Percentiles rank a stretch among this genome's conserved stretches.
Conservation (phyloP, 176 grass and related monocot genomes). For the Themeda triandra region DNA sequence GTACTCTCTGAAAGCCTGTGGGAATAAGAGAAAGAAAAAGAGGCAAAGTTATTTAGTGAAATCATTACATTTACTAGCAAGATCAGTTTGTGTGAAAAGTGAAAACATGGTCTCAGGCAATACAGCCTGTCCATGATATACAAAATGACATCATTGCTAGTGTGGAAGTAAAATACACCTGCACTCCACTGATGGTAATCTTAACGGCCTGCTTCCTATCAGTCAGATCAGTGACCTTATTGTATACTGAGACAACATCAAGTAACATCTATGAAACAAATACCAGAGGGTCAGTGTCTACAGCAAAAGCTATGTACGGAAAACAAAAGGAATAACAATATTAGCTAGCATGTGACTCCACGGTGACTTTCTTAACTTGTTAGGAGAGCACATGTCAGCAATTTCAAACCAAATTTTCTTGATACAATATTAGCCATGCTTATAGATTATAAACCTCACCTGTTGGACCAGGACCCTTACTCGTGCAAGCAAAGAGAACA, state of each 20-base stretch:
- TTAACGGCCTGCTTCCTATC: conserved; percentile 77
- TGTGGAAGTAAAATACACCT: conserved; percentile 49
- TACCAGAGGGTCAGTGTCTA: conserved; percentile 2
- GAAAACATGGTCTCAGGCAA: not conserved
- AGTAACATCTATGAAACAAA: conserved; percentile 62
- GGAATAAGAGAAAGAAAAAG: not conserved
- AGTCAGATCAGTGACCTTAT: conserved; percentile 69
- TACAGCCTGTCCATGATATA: not conserved
- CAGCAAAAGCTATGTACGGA: not conserved
- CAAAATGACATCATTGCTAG: conserved; percentile 1
- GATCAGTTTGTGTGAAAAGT: not conserved
- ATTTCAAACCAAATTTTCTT: not conserved
- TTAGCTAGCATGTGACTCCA: conserved; percentile 3
- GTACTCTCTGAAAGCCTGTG: conserved; percentile 70
- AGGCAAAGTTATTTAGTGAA: not conserved
- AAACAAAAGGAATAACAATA: conserved; percentile 22
- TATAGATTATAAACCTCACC: conserved; percentile 40
- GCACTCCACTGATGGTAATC: conserved; percentile 61
- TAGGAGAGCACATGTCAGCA: not conserved
- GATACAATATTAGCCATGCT: conserved; percentile 13
- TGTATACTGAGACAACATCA: conserved; percentile 73
- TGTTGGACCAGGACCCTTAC: conserved; percentile 79
- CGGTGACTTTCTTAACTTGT: conserved; percentile 6
- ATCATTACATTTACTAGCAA: conserved; percentile 6
- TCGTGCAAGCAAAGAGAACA: conserved; percentile 76